Evolutionary conservation across 179 eudicot species (phyloP).

Genomic region (Beta macrorhiza): DNA sequence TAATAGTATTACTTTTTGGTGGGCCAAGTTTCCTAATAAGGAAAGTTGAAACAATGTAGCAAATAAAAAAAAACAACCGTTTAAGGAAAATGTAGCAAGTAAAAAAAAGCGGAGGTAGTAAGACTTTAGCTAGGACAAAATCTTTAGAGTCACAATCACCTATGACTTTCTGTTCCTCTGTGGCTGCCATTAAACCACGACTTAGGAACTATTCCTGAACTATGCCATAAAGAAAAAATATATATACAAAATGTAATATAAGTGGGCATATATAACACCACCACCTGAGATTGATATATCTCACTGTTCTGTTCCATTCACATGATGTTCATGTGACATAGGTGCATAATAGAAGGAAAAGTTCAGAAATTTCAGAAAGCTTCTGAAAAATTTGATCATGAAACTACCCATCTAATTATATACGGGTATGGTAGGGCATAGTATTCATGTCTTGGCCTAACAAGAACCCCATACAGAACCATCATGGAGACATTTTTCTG

Average conservation of each 20-base stretch:
- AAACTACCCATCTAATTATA: not conserved
- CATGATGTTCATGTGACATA: constrained; percentile 26
- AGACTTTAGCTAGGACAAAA: not conserved
- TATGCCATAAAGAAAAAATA: not conserved
- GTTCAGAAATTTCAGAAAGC: not conserved
- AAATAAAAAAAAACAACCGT: no score
- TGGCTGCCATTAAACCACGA: constrained; percentile 13
- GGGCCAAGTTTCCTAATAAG: no score
- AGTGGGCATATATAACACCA: not conserved
- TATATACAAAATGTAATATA: not conserved
- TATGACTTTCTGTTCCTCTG: not conserved
- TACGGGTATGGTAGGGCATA: constrained; percentile 24
- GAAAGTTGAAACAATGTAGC: no score
- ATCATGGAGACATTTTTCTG: constrained; percentile 19
- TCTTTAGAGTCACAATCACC: constrained; percentile 20
- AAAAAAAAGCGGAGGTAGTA: no score
- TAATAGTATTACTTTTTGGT: no score
- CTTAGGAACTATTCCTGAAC: not conserved
- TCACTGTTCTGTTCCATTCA: constrained; percentile 7
- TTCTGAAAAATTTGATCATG: constrained; percentile 14
- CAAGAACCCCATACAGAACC: constrained; percentile 19
- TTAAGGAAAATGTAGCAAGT: no score
- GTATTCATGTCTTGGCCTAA: not conserved
- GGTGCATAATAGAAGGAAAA: constrained; percentile 2
- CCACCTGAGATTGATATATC: not conserved